Percentiles rank a stretch among this genome's conserved stretches.
phyloP scores from a whole-genome alignment of 345 rosid species.

The Euclidium syriacum region DNA sequence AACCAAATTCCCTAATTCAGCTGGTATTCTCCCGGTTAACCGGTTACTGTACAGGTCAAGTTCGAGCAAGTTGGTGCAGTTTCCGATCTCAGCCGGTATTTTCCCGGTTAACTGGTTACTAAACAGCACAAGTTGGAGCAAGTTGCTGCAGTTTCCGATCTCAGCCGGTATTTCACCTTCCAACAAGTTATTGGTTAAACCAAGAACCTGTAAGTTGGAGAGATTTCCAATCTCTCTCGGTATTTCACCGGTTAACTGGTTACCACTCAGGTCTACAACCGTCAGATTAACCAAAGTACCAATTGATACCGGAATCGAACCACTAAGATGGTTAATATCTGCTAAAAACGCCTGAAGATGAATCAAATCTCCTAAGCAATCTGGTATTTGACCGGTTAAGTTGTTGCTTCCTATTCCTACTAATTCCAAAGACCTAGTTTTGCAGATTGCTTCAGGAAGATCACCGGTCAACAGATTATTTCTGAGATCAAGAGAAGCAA shows the following conservation, averaged over 20 bases:
- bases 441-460: slow-evolving; percentile 53
- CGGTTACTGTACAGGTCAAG: slow-evolving; percentile 54
- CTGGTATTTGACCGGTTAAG: slow-evolving; percentile 56
- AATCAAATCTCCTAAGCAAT: slow-evolving; percentile 52
- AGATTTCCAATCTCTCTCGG: slow-evolving; percentile 69
- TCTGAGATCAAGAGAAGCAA: slow-evolving; percentile 56
- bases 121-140: slow-evolving; percentile 49
- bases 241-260: slow-evolving; percentile 53
- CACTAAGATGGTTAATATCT: slow-evolving; percentile 41
- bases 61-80: slow-evolving; percentile 41
- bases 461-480: slow-evolving; percentile 51
- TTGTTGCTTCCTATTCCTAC: slow-evolving; percentile 47
- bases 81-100: slow-evolving; percentile 62
- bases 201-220: slow-evolving; percentile 40
- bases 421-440: slow-evolving; percentile 45
- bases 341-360: slow-evolving; percentile 48
- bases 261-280: slow-evolving; percentile 47
- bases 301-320: slow-evolving; percentile 59
- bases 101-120: slow-evolving; percentile 48
- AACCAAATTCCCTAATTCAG: slow-evolving; percentile 58
- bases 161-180: slow-evolving; percentile 61
- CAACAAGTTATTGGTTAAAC: slow-evolving; percentile 42
- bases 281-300: slow-evolving; percentile 49
- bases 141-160: slow-evolving; percentile 51
- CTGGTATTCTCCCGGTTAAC: slow-evolving; percentile 60